A percentile compares a stretch with the other conserved stretches of the same genome.
These are phyloP conservation scores for Mycena polygramma DNA, from an alignment of 768 basidiomycete genomes.

Conservation along the genomic window DNA sequence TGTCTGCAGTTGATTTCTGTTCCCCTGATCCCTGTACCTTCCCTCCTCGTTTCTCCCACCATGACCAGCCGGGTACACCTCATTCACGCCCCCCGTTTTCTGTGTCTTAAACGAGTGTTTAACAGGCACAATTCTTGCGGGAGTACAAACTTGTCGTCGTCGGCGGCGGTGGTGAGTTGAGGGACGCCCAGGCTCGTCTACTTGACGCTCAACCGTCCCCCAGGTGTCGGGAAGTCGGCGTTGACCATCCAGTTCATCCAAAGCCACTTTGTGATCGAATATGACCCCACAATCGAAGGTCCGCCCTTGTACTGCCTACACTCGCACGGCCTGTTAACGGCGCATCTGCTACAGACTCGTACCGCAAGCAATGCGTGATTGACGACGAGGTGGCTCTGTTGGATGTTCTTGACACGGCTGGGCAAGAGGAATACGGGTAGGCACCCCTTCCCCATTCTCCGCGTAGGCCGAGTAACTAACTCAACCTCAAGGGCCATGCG, in stretches of 20 bases:
- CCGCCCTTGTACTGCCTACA: constrained; percentile 50
- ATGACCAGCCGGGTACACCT: constrained; percentile 33
- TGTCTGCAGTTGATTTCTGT: constrained; percentile 24
- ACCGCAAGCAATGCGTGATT: constrained; percentile 96
- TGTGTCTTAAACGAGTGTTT: not conserved
- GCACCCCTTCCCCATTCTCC: constrained; percentile 45
- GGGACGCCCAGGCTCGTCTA: no score
- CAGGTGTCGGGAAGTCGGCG: constrained; percentile 80
- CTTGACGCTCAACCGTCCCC: not conserved
- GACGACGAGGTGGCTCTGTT: constrained; percentile 99
- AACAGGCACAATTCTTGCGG: constrained; percentile 30
- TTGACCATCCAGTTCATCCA: constrained; percentile 99
- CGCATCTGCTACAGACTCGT: constrained; percentile 79
- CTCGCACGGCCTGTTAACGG: not conserved
- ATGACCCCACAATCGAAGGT: constrained; percentile 36
- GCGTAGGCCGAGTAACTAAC: constrained; percentile 2
- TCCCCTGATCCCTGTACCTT: constrained; percentile 28
- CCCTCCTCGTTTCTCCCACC: constrained; percentile 7
- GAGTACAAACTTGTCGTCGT: constrained; percentile 71
- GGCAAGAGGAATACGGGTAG: constrained; percentile 98
- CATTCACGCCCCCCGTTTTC: not conserved
- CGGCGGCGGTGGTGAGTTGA: constrained; percentile 75
- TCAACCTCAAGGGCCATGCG: constrained; percentile 85
- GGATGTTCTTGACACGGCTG: constrained; percentile 97
- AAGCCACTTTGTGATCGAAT: constrained; percentile 93